Conservation (phyloP, 441 rosid genomes). For the Jatropha multifida region DNA sequence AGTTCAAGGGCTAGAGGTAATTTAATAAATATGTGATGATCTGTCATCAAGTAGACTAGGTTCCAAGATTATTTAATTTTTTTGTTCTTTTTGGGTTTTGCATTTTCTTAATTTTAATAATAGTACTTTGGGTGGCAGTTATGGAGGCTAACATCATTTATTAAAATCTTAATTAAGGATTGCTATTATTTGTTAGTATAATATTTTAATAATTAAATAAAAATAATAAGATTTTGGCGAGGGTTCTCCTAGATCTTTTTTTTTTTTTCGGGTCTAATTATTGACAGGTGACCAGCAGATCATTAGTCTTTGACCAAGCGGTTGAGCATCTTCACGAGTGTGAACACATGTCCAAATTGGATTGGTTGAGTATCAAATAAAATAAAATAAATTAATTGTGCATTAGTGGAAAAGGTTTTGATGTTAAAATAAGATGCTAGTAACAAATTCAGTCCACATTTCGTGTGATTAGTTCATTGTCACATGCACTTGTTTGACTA, state of each 20-base stretch:
- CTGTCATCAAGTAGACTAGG: constrained; percentile 30
- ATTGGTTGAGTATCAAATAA: not conserved
- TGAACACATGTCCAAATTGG: not conserved
- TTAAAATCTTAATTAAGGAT: not conserved
- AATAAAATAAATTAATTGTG: not conserved
- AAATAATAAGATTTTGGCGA: not conserved
- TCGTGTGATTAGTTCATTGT: not conserved
- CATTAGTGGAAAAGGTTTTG: not conserved
- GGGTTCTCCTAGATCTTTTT: not conserved
- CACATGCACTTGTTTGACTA: constrained; percentile 16
- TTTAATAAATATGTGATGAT: constrained; percentile 18
- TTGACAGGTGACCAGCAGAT: not conserved
- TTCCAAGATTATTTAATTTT: not conserved
- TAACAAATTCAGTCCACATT: not conserved
- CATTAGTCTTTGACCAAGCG: not conserved
- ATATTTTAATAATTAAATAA: not conserved
- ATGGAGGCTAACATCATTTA: not conserved
- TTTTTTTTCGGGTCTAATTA: not conserved
- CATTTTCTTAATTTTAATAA: not conserved
- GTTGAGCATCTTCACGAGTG: constrained; percentile 19
- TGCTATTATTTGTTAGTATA: not conserved
- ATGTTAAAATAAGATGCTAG: not conserved
- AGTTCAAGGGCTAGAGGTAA: constrained; percentile 19
- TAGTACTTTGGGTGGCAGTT: not conserved
- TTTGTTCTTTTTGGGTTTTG: not conserved